Base-by-base conservation (phyloP, 108 stramenopile species). In the Fistulifera pelliculosa region DNA sequence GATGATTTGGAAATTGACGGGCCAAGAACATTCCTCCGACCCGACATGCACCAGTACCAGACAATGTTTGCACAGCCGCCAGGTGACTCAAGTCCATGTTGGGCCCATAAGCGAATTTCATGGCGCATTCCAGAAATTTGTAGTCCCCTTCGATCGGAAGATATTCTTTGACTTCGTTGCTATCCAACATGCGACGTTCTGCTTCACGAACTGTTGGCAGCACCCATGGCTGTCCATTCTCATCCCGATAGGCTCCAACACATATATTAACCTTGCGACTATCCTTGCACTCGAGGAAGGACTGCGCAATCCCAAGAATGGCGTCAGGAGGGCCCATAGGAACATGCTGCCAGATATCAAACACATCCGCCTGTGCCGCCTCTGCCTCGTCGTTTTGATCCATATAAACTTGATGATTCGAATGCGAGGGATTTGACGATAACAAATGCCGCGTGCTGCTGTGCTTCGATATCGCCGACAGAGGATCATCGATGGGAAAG, bases 21-120 rank as follows among this genome's bases (percentile, higher is more conserved):
- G 75, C 60, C 16, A 89, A 53, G 59, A 95, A 83, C 48, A 81
- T 77, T 2, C 87, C 89, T 31, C 69, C 75, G 15, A 96, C 54
- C 11, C 89, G 77, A 71, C 86, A 86, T 2, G 90, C 93, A 19
- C 96, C 96, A 14, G 96, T 96, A 8, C 96, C 96, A 47, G 83
- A 86, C 24, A 96, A 57, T 1, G 87, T 64, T 65, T 95, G 94
- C 24, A 92, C 82, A 27, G 77, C 92, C 1, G 82, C 82, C 16
- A 87, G 64, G 41, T 71, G 76, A 38, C 81, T 56, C 54, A 80
- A 47, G 17, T 69, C 68, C 26, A 68, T 69, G 51, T 83, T 58
- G 4, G 66, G 44, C n/a, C 95, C 95, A 48, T 93, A 94, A 21
- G 88, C 93, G 57, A 96, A 96, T 53, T 73, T 54, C 48, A 92